Base-by-base conservation (phyloP, 1,139 yeast genomes). In the Saccharomycopsis phalli region DNA sequence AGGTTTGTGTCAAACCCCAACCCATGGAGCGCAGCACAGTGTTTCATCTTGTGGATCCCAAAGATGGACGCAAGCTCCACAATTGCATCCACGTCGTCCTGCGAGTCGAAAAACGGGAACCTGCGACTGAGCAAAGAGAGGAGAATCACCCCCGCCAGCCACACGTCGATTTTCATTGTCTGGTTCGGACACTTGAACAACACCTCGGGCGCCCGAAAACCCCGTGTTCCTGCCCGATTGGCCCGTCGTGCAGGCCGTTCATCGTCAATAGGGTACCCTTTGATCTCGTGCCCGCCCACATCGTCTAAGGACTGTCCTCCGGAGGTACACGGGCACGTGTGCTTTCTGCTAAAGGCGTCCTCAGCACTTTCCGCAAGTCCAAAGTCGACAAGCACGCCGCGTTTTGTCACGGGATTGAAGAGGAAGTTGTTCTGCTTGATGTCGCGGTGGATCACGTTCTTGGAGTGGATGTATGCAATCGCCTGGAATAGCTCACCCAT, bases 181-280 rank as follows among this genome's bases (percentile, higher is more conserved):
- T 88, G 97, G 46, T 82, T 78, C 1, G 84, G 75, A 59, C 97
- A 87, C 57, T 86, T 86, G 60, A 87, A 72, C 45, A 88, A 63
- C 2, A 87, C 96, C 57, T 87, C 97, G 0, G 96, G 96, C 0
- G 97, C 95, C 50, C 97, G 69, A 56, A 87, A 87, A 0, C 97
- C 97, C 52, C 98, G 71, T 0, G 99, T 93, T 2, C 99, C 99
- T 1, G 98, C 98, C 53, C 99, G 76, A 55, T 91, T 91, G 1
- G 97, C 97, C 46, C 98, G 69, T 53, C 95, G 71, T 1, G 94
- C 87, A 1, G 94, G 86, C 47, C 97, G 66, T 45, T 76, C 75
- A 58, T 84, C 94, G 50, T 80, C 80, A 53, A 81, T 82, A 4
- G 87, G 81, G 53, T 81, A 82, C 3, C 93, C 94, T 34, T 77